phyloP scores from a whole-genome alignment of 768 basidiomycete species.

The Lactifluus piperatus region DNA sequence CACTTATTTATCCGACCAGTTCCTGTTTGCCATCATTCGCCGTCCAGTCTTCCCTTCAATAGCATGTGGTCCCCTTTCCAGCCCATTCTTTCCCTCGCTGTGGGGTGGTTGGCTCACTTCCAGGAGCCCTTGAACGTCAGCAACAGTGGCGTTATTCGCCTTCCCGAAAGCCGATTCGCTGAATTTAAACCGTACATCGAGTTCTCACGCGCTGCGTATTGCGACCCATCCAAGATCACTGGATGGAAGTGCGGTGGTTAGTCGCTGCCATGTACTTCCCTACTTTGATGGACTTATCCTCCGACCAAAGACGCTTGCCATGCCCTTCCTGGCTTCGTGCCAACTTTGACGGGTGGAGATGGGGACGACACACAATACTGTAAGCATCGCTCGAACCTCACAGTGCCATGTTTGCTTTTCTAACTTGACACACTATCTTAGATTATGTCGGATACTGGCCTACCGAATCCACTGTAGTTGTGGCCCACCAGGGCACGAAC shows the following conservation, averaged over 20 bases:
- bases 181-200: conserved; percentile 39
- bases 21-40: not conserved
- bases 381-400: conserved; percentile 21
- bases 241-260: conserved; percentile 40
- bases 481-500: conserved; percentile 19
- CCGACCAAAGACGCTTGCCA: conserved; percentile 31
- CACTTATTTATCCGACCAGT: not conserved
- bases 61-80: conserved; percentile 2
- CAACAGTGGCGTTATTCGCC: conserved; percentile 15
- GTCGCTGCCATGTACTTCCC: conserved; percentile 9
- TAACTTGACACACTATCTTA: not conserved
- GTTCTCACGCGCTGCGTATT: conserved; percentile 51
- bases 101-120: not conserved
- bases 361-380: conserved; percentile 41
- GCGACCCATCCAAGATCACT: conserved; percentile 30
- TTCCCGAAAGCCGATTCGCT: conserved; percentile 28
- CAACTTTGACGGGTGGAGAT: conserved; percentile 40
- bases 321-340: conserved; percentile 33
- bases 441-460: conserved; percentile 20
- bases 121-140: not conserved
- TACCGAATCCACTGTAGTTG: conserved; percentile 13
- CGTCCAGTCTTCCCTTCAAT: not conserved
- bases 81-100: not conserved
- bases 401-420: not conserved
- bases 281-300: not conserved